Conservation (phyloP, 345 rosid species). For the Cardamine chenopodiifolia region DNA sequence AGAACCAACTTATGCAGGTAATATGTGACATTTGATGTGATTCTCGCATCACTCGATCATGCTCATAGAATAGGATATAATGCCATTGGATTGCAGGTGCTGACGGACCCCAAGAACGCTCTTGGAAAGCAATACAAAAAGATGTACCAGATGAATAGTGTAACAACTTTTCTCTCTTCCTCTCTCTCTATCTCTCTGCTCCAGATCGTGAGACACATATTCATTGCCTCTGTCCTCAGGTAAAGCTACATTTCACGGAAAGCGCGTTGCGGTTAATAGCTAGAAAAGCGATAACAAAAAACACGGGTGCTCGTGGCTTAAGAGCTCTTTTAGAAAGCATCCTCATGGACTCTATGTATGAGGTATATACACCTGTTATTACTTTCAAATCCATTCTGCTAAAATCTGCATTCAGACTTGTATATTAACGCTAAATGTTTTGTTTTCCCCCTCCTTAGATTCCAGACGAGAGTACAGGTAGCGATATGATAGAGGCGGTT, state of each 20-base stretch:
- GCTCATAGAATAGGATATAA: background rate
- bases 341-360: slow-evolving; percentile 98
- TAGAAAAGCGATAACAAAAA: slow-evolving; percentile 79
- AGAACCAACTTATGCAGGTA: slow-evolving; percentile 97
- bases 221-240: slow-evolving; percentile 51
- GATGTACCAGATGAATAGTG: slow-evolving; percentile 91
- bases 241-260: slow-evolving; percentile 80
- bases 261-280: slow-evolving; percentile 79
- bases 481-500: slow-evolving; percentile 78
- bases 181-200: background rate
- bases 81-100: slow-evolving; percentile 54
- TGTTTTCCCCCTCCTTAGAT: slow-evolving; percentile 52
- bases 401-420: background rate
- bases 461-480: slow-evolving; percentile 76
- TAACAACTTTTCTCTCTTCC: slow-evolving; percentile 46
- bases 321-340: slow-evolving; percentile 83
- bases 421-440: background rate
- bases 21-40: background rate
- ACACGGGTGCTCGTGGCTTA: slow-evolving; percentile 92
- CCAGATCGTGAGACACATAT: slow-evolving; percentile 17
- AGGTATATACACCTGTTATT: slow-evolving; percentile 52
- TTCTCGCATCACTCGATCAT: slow-evolving; percentile 8
- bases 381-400: background rate
- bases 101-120: slow-evolving; percentile 95
- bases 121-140: slow-evolving; percentile 94